Base-by-base conservation (phyloP, 495 filamentous ascomycete species). In the Penicillium crystallinum region DNA sequence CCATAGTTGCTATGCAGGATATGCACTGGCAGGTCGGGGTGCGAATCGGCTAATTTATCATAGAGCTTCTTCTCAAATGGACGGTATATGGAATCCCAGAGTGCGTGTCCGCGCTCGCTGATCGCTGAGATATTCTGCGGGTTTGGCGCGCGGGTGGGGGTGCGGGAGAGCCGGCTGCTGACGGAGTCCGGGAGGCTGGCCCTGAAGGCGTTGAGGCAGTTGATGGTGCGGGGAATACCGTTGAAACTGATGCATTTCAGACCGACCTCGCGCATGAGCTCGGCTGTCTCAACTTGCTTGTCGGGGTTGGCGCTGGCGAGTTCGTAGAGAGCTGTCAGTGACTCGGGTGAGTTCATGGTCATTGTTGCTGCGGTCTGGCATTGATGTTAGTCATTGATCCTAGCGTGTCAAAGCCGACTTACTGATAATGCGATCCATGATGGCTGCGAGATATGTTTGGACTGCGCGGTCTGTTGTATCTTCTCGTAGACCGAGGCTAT, bases 211-310 rank as follows among this genome's bases (percentile, higher is more conserved):
- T 77, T 78, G 0, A 91, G 81, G 55, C 76, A 81, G 74, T 91
- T 91, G 66, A 91, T 91, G 41, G 81, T 87, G 47, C 88, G 81
- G 3, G 88, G 88, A 58, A 91, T 87, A 34, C 88, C 88, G 68
- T 91, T 91, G 76, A 91, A 89, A 38, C 80, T 81, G 63, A 91
- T 90, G 67, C 87, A 90, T 65, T 91, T 91, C 36, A 91, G 75
- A 3, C 85, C 87, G 58, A 89, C 77, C 59, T 90, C 87, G 57
- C 88, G 82, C 77, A 91, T 88, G 17, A 89, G 67, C 63, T 90
- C 87, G 39, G 86, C 87, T 6, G 79, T 77, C 34, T 74, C 68
- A n/a, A 83, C 70, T 19, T 72, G 67, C 37, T 67, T 53, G 38
- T 62, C 42, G 14, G 66, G 57, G 27, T 65, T 56, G 9, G 55